phyloP scores from a whole-genome alignment of 257 asterid species.

The Jacaranda mimosifolia region DNA sequence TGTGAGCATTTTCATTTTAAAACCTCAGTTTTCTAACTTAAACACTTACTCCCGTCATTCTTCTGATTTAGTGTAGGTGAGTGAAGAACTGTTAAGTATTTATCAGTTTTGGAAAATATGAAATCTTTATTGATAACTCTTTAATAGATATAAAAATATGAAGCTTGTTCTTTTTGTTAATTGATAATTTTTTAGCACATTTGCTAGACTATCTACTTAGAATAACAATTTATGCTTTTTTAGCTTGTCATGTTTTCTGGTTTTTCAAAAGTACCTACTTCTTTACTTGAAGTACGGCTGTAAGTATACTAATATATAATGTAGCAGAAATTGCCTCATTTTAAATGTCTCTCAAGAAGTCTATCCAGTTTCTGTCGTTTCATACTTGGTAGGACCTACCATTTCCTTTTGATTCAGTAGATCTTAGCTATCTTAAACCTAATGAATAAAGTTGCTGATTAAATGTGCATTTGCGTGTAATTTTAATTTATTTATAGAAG shows the following conservation, averaged over 20 bases:
- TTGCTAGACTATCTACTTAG: neutral
- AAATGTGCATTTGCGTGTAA: too few relatives aligned
- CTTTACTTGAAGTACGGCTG: neutral
- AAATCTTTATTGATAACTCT: conserved; percentile 10
- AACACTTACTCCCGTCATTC: neutral
- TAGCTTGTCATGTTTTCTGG: conserved; percentile 2
- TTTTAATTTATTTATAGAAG: too few relatives aligned
- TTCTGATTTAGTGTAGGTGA: neutral
- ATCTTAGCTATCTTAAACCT: too few relatives aligned
- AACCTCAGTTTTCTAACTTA: neutral
- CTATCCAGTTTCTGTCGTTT: too few relatives aligned
- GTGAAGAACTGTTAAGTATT: neutral
- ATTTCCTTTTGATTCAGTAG: too few relatives aligned
- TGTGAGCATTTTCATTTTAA: neutral
- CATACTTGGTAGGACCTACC: too few relatives aligned
- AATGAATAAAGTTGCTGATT: too few relatives aligned
- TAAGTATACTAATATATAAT: too few relatives aligned
- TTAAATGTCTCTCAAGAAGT: too few relatives aligned
- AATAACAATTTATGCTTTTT: neutral
- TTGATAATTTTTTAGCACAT: neutral
- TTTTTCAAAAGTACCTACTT: neutral
- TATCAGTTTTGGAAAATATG: conserved; percentile 2
- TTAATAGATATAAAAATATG: neutral
- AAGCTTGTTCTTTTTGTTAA: neutral
- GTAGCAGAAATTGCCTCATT: too few relatives aligned